A percentile compares a stretch with the other conserved stretches of the same genome.
phyloP scores from a whole-genome alignment of 768 basidiomycete genomes.

The Tremella yokohamensis region DNA sequence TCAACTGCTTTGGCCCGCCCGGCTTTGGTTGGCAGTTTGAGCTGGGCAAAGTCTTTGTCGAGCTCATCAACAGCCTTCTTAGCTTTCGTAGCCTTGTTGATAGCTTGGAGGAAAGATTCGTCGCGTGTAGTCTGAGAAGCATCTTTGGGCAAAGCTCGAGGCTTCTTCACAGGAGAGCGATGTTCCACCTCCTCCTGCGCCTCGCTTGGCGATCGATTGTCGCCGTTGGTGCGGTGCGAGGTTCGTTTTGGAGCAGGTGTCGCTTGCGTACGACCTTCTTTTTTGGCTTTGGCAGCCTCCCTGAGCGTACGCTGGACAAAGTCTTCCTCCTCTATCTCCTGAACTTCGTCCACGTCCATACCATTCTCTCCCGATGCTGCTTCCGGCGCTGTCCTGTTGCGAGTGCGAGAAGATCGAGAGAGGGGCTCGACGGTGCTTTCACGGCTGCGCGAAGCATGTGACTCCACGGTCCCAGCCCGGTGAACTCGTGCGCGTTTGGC shows the following conservation, averaged over 20 bases:
- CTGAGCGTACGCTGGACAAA: slow-evolving; percentile 29
- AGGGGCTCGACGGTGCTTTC: slow-evolving; percentile 3
- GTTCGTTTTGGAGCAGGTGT: slow-evolving; percentile 4
- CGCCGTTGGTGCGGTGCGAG: not conserved
- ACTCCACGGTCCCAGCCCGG: slow-evolving; percentile 10
- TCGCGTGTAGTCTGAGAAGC: slow-evolving; percentile 25
- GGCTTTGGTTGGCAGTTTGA: slow-evolving; percentile 40
- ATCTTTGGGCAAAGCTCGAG: not conserved
- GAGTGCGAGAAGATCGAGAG: not conserved
- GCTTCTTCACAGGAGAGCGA: not conserved
- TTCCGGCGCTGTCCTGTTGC: not conserved
- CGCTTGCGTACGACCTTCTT: slow-evolving; percentile 13
- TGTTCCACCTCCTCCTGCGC: not conserved
- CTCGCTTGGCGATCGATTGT: not conserved
- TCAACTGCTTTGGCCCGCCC: slow-evolving; percentile 2
- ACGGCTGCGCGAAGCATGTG: not conserved
- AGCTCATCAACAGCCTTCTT: slow-evolving; percentile 45
- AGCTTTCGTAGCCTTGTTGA: slow-evolving; percentile 37
- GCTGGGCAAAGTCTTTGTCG: slow-evolving; percentile 48
- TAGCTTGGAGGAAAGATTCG: slow-evolving; percentile 43
- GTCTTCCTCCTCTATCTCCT: slow-evolving; percentile 30
- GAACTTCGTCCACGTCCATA: slow-evolving; percentile 30
- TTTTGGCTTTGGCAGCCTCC: slow-evolving; percentile 20
- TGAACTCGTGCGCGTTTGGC: slow-evolving; percentile 8
- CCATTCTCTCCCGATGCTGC: slow-evolving; percentile 13